Evolutionary conservation across 2,329 filamentous ascomycete species (phyloP).

Genomic region (Teratosphaeria viscida): DNA sequence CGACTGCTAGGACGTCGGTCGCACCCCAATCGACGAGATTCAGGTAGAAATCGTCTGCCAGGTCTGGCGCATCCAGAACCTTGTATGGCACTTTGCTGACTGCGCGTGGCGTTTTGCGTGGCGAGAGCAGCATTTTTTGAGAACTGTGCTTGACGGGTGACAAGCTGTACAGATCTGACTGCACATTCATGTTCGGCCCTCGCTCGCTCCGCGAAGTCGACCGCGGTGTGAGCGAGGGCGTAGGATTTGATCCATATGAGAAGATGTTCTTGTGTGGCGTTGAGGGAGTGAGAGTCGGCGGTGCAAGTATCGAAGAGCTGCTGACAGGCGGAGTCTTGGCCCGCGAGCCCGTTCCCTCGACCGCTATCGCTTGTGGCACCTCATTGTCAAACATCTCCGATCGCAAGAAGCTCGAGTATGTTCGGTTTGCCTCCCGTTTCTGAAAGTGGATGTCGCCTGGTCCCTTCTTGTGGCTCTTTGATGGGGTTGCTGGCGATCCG

Average conservation of each 20-base stretch:
- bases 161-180: slow-evolving; percentile 88
- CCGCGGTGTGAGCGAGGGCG: slow-evolving; percentile 69
- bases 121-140: slow-evolving; percentile 85
- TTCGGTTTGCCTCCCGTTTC: slow-evolving; percentile 88
- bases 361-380: slow-evolving; percentile 67
- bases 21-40: slow-evolving; percentile 98
- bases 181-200: slow-evolving; percentile 77
- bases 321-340: slow-evolving; percentile 68
- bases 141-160: slow-evolving; percentile 89
- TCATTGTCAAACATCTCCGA: slow-evolving; percentile 87
- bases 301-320: slow-evolving; percentile 33
- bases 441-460: slow-evolving; percentile 92
- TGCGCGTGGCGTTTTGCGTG: slow-evolving; percentile 74
- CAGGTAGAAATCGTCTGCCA: slow-evolving; percentile 95
- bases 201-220: slow-evolving; percentile 58
- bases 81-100: slow-evolving; percentile 98
- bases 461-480: slow-evolving; percentile 74
- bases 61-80: slow-evolving; percentile 87
- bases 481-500: slow-evolving; percentile 83
- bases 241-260: slow-evolving; percentile 67
- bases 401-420: slow-evolving; percentile 76
- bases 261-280: slow-evolving; percentile 98
- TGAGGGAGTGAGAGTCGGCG: slow-evolving; percentile 59
- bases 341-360: slow-evolving; percentile 48
- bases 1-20: slow-evolving; percentile 86